Conservation (phyloP, 768 basidiomycete species). For the Calvatia gigantea region DNA sequence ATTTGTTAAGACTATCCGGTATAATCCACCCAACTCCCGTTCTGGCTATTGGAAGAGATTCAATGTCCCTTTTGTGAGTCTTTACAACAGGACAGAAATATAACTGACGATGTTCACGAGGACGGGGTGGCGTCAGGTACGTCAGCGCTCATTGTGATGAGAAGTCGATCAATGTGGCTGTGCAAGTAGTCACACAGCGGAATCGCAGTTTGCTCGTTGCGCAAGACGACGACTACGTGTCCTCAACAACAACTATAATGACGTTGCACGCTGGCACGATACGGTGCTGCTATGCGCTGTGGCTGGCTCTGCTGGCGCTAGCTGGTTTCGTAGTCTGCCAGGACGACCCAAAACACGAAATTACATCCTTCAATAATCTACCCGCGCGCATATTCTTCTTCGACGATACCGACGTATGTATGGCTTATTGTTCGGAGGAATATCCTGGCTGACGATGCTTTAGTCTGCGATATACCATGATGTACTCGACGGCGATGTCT, state of each 20-base stretch:
- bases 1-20: too few relatives aligned
- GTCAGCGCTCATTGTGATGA: background rate
- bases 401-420: conserved; percentile 77
- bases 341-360: conserved; percentile 36
- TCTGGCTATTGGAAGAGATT: too few relatives aligned
- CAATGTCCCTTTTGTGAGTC: too few relatives aligned
- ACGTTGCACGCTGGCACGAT: conserved; percentile 2
- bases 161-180: conserved; percentile 11
- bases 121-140: background rate
- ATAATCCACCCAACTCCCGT: too few relatives aligned
- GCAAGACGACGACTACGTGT: conserved; percentile 12
- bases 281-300: conserved; percentile 2
- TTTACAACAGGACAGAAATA: background rate
- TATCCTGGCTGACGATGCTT: conserved; percentile 11
- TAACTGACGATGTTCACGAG: background rate
- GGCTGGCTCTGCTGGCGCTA: conserved; percentile 2
- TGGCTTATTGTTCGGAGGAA: background rate
- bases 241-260: background rate
- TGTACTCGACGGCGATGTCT: conserved; percentile 58
- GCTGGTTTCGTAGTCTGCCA: background rate
- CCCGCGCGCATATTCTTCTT: conserved; percentile 86
- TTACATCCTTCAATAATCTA: conserved; percentile 63
- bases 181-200: conserved; percentile 9
- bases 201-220: background rate
- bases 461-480: conserved; percentile 76